Evolutionary conservation across 139 green algal genomes (phyloP).

Genomic region (Eudorina sp.): DNA sequence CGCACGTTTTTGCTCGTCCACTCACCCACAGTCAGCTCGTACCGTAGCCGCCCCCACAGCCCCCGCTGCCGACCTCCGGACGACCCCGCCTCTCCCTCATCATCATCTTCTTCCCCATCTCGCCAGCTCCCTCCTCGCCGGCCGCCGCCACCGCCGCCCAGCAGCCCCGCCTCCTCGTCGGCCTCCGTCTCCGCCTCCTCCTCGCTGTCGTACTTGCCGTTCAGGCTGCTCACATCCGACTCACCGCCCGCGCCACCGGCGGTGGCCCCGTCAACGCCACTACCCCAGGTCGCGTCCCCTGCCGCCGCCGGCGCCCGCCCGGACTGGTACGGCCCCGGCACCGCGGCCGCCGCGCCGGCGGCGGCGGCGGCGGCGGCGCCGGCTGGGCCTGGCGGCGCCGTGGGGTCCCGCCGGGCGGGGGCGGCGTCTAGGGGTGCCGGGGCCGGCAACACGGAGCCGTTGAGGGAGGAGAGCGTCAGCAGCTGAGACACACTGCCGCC

Average conservation of each 20-base stretch:
- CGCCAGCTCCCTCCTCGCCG: background rate
- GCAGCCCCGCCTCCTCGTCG: slow-evolving; percentile 16
- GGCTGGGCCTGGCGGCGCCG: background rate
- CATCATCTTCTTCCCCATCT: background rate
- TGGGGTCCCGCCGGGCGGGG: no score
- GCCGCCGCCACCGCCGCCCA: background rate
- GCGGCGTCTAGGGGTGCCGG: slow-evolving; percentile 15
- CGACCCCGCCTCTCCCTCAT: background rate
- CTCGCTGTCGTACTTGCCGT: background rate
- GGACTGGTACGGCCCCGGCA: background rate
- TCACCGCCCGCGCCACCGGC: background rate
- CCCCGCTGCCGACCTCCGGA: background rate
- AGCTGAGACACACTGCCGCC: background rate
- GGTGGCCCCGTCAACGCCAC: background rate
- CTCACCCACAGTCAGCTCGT: slow-evolving; percentile 60
- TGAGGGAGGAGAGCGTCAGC: background rate
- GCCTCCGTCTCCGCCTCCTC: background rate
- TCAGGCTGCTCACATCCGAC: background rate
- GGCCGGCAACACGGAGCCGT: slow-evolving; percentile 17
- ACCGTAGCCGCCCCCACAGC: slow-evolving; percentile 51
- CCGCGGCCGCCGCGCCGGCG: background rate
- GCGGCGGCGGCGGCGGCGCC: background rate
- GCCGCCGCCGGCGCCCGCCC: no score
- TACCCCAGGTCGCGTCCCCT: background rate
- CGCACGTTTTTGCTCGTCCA: no score